Conservation (phyloP, 1,284 basidiomycete genomes). For the Phenoliferia sp. region DNA sequence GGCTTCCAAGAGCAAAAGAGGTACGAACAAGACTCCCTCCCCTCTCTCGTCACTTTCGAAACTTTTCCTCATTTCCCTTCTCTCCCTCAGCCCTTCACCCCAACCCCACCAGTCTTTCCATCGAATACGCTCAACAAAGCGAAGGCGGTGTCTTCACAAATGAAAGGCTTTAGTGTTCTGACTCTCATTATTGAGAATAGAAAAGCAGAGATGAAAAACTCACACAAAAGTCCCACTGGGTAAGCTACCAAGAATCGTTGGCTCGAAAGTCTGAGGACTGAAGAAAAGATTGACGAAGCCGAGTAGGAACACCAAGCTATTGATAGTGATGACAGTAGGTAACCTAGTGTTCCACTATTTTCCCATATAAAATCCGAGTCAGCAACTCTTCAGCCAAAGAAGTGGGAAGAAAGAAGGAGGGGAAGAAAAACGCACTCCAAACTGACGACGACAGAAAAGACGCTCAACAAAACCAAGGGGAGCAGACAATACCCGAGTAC, state of each 20-base stretch:
- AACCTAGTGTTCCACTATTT: constrained; percentile 78
- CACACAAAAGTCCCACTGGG: constrained; percentile 79
- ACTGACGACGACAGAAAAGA: constrained; percentile 78
- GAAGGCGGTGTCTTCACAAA: neutral
- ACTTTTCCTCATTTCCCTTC: no score
- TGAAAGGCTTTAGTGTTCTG: neutral
- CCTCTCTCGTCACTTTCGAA: no score
- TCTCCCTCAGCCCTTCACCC: neutral
- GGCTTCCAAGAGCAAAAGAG: no score
- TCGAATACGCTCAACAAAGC: neutral
- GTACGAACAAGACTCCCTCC: no score
- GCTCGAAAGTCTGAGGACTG: constrained; percentile 86
- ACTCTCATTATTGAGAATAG: neutral
- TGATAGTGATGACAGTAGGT: constrained; percentile 69
- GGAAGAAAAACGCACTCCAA: constrained; percentile 67
- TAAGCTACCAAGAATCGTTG: constrained; percentile 90
- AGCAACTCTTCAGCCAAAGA: no score
- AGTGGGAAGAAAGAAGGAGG: neutral
- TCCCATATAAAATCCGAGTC: constrained; percentile 7
- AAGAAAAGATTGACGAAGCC: constrained; percentile 88
- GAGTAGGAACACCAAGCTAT: constrained; percentile 94
- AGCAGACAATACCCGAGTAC: constrained; percentile 96
- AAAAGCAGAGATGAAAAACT: constrained; percentile 4
- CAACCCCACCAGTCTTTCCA: neutral
- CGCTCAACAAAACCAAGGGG: constrained; percentile 93